Base-by-base conservation (phyloP, 768 basidiomycete genomes). In the Mycena rosella region DNA sequence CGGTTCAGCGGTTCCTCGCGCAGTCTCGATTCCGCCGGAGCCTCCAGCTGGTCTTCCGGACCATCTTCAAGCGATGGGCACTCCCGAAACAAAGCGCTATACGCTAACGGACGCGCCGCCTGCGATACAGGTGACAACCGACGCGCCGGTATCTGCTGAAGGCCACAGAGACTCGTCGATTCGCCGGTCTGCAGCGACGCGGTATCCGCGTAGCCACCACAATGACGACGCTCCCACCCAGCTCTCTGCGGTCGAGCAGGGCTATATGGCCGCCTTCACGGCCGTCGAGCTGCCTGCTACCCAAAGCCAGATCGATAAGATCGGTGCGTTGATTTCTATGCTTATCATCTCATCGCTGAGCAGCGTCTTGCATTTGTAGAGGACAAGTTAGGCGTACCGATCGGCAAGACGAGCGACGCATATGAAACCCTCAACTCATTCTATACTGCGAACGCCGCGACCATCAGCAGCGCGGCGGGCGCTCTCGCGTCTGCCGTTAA, bases 381-480 rank as follows among this genome's bases (percentile, higher is more conserved):
- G 64, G 61, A 70, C 13, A 45, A 17, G 20, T 32, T 70, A 26
- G 51, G 38, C 11, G 60, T n/a, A 1, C 38, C 40, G 1, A 22
- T 60, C 36, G 20, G 18, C 30, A 61, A 67, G 22, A 54, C 53
- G 9, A 36, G 26, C 42, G 62, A 63, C 4, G 65, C 60, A 4
- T 71, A 63, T 42, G 60, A 63, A 10, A 63, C 63, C 8, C 69
- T 71, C 52, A 71, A 67, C 38, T 13, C 58, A 18, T 68, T 60
- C 30, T 72, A 63, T 29, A 57, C 59, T 9, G 63, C 52, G 15
- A 60, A 72, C 45, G 32, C 62, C 3, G 26, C 59, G 26, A 59
- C 63, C 3, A 65, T 69, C 22, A 49, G 29, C 38, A 55, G 26
- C 20, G 58, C 63, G 11, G 52, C 24, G 2, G 20, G 24, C 30